These are phyloP conservation scores for Mycena floridula DNA, from an alignment of 768 basidiomycete species.

Conservation along the genomic window DNA sequence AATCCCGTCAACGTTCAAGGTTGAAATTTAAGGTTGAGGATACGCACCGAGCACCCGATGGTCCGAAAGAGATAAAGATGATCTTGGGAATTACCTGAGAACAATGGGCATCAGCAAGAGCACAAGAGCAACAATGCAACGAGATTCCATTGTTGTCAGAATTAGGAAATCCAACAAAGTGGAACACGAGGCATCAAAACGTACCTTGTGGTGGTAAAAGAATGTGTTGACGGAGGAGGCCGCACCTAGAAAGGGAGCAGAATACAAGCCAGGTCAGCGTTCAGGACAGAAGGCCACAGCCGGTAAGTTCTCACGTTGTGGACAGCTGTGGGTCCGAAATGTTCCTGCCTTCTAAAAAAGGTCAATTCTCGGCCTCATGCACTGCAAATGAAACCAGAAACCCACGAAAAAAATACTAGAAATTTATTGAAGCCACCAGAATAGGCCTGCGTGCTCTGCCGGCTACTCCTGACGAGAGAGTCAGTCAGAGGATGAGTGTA, in stretches of 20 bases:
- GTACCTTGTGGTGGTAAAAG: conserved; percentile 48
- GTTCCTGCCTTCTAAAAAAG: conserved; percentile 28
- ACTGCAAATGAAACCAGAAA: no score
- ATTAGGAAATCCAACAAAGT: neutral
- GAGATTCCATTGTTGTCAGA: neutral
- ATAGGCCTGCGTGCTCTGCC: no score
- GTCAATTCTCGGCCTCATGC: no score
- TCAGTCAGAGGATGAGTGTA: no score
- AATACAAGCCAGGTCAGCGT: conserved; percentile 4
- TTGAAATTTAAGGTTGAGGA: neutral
- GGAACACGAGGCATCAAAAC: conserved; percentile 20
- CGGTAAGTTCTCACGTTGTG: conserved; percentile 37
- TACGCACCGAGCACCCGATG: no score
- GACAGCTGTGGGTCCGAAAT: conserved; percentile 52
- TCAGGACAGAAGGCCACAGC: conserved; percentile 23
- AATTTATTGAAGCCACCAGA: no score
- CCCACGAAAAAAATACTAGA: no score
- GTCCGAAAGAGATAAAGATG: no score
- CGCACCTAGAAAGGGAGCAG: conserved; percentile 48
- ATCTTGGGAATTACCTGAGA: conserved; percentile 4
- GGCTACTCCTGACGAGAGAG: no score
- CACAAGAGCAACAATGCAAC: neutral
- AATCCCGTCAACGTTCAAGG: neutral
- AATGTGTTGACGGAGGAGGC: conserved; percentile 66
- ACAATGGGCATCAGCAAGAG: conserved; percentile 24